Evolutionary conservation across 2,329 filamentous ascomycete genomes (phyloP).

Genomic region (Trichoderma sp.): DNA sequence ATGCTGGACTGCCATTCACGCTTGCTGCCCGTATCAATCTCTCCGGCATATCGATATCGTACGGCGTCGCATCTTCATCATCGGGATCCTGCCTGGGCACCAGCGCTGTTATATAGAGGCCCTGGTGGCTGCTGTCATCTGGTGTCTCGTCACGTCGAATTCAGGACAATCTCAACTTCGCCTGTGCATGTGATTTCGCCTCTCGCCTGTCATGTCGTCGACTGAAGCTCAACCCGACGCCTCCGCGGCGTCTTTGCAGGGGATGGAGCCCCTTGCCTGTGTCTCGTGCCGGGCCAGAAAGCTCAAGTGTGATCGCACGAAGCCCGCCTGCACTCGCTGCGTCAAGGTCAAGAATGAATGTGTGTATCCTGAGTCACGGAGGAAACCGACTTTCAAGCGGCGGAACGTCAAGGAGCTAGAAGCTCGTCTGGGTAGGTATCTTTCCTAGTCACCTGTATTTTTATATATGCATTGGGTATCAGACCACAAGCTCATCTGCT

Average conservation of each 20-base stretch:
- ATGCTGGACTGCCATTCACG: background rate
- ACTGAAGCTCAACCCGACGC: slow-evolving; percentile 12
- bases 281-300: slow-evolving; percentile 82
- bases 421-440: slow-evolving; percentile 71
- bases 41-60: background rate
- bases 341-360: slow-evolving; percentile 72
- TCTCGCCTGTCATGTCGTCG: slow-evolving; percentile 8
- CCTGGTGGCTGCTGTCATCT: slow-evolving; percentile 1
- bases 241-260: slow-evolving; percentile 13
- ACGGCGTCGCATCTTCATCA: background rate
- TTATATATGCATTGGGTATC: background rate
- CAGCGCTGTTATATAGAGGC: slow-evolving; percentile 6
- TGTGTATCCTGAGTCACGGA: slow-evolving; percentile 82
- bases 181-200: background rate
- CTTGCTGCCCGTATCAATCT: background rate
- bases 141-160: background rate
- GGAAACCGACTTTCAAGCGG: slow-evolving; percentile 84
- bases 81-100: background rate
- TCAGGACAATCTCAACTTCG: background rate
- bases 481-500: background rate
- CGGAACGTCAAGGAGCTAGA: slow-evolving; percentile 90
- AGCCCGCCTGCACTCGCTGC: slow-evolving; percentile 79
- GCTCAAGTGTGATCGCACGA: slow-evolving; percentile 79
- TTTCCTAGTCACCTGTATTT: background rate
- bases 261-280: slow-evolving; percentile 64